Conservation (phyloP, 352 stramenopile species). For the Pythium dissimile region DNA sequence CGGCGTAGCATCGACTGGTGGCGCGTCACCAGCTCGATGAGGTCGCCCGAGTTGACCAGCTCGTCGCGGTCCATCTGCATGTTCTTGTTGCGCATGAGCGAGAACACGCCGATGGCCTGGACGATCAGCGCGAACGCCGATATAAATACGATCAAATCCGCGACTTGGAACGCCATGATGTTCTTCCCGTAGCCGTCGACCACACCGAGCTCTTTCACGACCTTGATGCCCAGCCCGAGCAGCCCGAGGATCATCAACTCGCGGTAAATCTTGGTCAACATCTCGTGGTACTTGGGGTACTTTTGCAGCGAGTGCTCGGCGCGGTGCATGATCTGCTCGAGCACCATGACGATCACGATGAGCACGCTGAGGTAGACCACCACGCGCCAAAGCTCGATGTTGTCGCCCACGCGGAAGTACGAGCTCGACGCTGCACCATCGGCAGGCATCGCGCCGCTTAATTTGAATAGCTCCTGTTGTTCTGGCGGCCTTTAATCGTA, state of each 20-base stretch:
- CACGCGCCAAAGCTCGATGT: slow-evolving; percentile 57
- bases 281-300: slow-evolving; percentile 64
- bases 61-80: slow-evolving; percentile 17
- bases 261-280: slow-evolving; percentile 49
- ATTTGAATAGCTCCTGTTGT: too few relatives aligned
- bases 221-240: slow-evolving; percentile 33
- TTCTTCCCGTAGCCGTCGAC: slow-evolving; percentile 14
- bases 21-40: slow-evolving; percentile 23
- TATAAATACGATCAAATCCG: slow-evolving; percentile 35
- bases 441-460: not conserved
- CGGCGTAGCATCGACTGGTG: slow-evolving; percentile 18
- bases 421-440: slow-evolving; percentile 22
- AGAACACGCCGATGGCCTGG: slow-evolving; percentile 29
- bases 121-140: slow-evolving; percentile 27
- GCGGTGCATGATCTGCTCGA: slow-evolving; percentile 45
- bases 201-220: slow-evolving; percentile 21
- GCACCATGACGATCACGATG: slow-evolving; percentile 42
- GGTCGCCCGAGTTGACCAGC: slow-evolving; percentile 18
- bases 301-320: slow-evolving; percentile 43
- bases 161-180: slow-evolving; percentile 31
- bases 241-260: slow-evolving; percentile 27
- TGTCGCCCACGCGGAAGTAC: slow-evolving; percentile 49
- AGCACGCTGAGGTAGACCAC: slow-evolving; percentile 45
- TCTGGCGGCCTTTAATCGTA: not conserved
- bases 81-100: slow-evolving; percentile 26